phyloP scores from a whole-genome alignment of 2,329 filamentous ascomycete genomes.

The Pyrenochaeta sp. region DNA sequence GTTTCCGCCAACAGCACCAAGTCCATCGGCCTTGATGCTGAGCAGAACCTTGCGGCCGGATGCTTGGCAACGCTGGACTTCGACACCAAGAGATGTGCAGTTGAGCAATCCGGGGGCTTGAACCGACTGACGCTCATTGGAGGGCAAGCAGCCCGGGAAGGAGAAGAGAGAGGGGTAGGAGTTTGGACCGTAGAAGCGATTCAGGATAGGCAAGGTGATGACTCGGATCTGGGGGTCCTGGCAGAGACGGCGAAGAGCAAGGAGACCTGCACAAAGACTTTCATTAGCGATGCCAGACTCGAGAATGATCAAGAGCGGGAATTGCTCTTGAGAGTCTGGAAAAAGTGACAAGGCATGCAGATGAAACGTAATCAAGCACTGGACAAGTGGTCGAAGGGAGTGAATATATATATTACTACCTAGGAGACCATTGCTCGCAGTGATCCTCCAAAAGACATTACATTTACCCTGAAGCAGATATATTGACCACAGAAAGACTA shows the following conservation, averaged over 20 bases:
- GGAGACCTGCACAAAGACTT: conserved; percentile 19
- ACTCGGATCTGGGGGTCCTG: conserved; percentile 45
- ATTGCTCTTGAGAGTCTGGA: too few species aligned
- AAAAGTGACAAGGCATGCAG: background rate
- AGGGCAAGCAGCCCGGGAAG: conserved; percentile 45
- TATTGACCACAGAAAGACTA: conserved; percentile 5
- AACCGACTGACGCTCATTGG: conserved; percentile 38
- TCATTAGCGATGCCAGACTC: too few species aligned
- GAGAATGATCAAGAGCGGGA: too few species aligned
- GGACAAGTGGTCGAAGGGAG: background rate
- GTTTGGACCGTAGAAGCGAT: conserved; percentile 39
- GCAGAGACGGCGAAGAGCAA: conserved; percentile 42
- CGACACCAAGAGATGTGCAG: conserved; percentile 47
- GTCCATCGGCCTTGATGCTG: conserved; percentile 42
- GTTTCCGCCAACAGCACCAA: conserved; percentile 26
- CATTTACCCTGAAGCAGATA: background rate
- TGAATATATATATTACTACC: conserved; percentile 5
- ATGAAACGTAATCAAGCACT: background rate
- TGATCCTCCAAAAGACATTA: conserved; percentile 4
- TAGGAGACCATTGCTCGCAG: conserved; percentile 4
- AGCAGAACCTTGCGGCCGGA: conserved; percentile 52
- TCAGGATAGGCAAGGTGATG: conserved; percentile 46
- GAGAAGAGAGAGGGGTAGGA: conserved; percentile 42
- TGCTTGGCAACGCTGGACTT: conserved; percentile 47
- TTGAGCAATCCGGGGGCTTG: conserved; percentile 49